Evolutionary conservation across 768 basidiomycete species (phyloP).

Genomic region (Pilatotrama ljubarskyi): DNA sequence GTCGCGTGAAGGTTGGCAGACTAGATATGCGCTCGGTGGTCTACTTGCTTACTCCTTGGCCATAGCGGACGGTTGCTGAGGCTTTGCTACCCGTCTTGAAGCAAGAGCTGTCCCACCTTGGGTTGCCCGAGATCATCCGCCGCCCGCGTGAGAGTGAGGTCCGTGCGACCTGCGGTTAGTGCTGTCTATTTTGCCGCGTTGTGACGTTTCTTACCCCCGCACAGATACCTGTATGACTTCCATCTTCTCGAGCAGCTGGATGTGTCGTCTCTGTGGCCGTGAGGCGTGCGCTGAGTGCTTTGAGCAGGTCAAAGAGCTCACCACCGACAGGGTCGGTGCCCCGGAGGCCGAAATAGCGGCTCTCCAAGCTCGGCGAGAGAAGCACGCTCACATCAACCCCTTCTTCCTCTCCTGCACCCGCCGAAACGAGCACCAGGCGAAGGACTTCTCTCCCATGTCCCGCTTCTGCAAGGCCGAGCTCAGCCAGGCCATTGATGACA

Average conservation of each 20-base stretch:
- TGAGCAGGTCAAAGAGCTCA: slow-evolving; percentile 64
- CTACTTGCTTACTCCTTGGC: neutral
- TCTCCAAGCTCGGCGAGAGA: slow-evolving; percentile 55
- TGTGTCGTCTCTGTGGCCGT: slow-evolving; percentile 88
- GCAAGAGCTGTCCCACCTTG: slow-evolving; percentile 63
- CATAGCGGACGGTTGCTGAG: slow-evolving; percentile 64
- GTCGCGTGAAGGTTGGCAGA: slow-evolving; percentile 57
- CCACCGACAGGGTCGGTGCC: slow-evolving; percentile 50
- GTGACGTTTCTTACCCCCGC: slow-evolving; percentile 9
- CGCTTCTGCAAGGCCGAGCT: slow-evolving; percentile 70
- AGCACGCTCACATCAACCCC: slow-evolving; percentile 63
- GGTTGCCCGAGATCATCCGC: slow-evolving; percentile 57
- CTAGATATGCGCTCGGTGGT: neutral
- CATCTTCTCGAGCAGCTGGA: slow-evolving; percentile 86
- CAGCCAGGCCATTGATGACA: slow-evolving; percentile 60
- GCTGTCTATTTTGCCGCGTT: neutral
- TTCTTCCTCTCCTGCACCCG: slow-evolving; percentile 74
- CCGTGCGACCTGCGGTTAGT: slow-evolving; percentile 81
- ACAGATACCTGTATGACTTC: slow-evolving; percentile 93
- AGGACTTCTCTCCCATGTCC: slow-evolving; percentile 78
- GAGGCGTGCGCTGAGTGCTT: slow-evolving; percentile 89
- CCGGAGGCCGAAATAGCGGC: slow-evolving; percentile 49
- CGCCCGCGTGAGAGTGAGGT: slow-evolving; percentile 80
- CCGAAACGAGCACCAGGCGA: slow-evolving; percentile 65
- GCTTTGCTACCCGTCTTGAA: slow-evolving; percentile 68